Evolutionary conservation across 805 yeast genomes (phyloP).

Genomic region (Sugiyamaella marilandica): DNA sequence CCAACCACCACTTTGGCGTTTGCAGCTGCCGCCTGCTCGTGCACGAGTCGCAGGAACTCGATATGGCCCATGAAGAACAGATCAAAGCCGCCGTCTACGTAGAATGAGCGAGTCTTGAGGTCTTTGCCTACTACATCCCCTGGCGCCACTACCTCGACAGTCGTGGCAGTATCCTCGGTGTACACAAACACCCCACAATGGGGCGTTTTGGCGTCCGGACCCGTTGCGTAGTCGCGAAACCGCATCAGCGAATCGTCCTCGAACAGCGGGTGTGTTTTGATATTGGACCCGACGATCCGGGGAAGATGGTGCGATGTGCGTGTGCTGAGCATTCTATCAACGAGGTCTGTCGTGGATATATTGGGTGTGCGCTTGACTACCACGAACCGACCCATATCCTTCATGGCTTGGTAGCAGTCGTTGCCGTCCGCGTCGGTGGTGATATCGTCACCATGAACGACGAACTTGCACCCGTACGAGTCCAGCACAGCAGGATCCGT

Average conservation of each 20-base stretch:
- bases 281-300: conserved; percentile 21
- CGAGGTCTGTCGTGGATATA: conserved; percentile 91
- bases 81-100: conserved; percentile 84
- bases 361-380: conserved; percentile 94
- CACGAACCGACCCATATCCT: conserved; percentile 76
- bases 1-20: conserved; percentile 60
- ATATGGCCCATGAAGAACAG: conserved; percentile 92
- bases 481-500: conserved; percentile 82
- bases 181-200: conserved; percentile 56
- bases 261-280: conserved; percentile 26
- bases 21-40: conserved; percentile 35
- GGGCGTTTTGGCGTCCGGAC: conserved; percentile 50
- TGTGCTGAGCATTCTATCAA: conserved; percentile 73
- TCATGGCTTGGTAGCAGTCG: conserved; percentile 83
- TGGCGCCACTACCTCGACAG: conserved; percentile 20
- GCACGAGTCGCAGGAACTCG: conserved; percentile 54
- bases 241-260: conserved; percentile 38
- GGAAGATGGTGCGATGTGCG: conserved; percentile 55
- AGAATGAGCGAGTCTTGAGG: conserved; percentile 35
- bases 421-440: conserved; percentile 94
- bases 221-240: conserved; percentile 56
- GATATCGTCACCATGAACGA: conserved; percentile 98
- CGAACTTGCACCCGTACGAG: conserved; percentile 68
- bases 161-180: conserved; percentile 27
- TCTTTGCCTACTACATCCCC: conserved; percentile 4